A percentile compares a stretch with the other conserved stretches of the same genome.
phyloP scores from a whole-genome alignment of 345 rosid species.

The Sonneratia alba region DNA sequence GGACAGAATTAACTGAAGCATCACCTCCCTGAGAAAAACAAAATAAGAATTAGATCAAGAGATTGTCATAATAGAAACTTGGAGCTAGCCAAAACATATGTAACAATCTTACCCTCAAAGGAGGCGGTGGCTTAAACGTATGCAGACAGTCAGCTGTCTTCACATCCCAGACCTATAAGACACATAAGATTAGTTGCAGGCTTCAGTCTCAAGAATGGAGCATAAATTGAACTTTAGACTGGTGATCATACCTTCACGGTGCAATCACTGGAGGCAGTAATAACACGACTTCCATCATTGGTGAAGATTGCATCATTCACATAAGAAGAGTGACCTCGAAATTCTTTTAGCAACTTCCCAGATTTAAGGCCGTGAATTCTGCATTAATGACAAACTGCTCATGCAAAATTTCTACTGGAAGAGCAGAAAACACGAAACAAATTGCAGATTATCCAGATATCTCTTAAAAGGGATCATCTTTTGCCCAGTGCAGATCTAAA shows the following conservation, averaged over 20 bases:
- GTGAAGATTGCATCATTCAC: constrained; percentile 94
- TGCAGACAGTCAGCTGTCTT: too few relatives aligned
- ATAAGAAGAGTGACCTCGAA: constrained; percentile 79
- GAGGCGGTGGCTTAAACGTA: too few relatives aligned
- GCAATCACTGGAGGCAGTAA: too few relatives aligned
- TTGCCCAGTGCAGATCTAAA: background rate
- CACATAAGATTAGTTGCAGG: too few relatives aligned
- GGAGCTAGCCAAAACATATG: too few relatives aligned
- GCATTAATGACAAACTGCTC: constrained; percentile 9
- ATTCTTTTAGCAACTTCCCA: constrained; percentile 90
- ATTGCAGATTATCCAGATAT: background rate
- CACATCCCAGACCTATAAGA: too few relatives aligned
- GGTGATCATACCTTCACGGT: too few relatives aligned
- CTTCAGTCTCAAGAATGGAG: too few relatives aligned
- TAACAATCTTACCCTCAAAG: too few relatives aligned
- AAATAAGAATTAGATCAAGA: constrained; percentile 9
- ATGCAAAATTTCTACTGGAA: background rate
- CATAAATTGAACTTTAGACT: too few relatives aligned
- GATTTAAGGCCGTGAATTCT: constrained; percentile 97
- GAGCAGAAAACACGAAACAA: background rate
- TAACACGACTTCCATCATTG: constrained; percentile 47
- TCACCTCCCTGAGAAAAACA: constrained; percentile 68
- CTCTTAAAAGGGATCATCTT: background rate
- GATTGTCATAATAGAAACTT: background rate
- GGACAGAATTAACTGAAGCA: constrained; percentile 96